A percentile compares a stretch with the other conserved stretches of the same genome.
Conservation (phyloP, 2,329 filamentous ascomycete species). For the Fusarium verrucosum region DNA sequence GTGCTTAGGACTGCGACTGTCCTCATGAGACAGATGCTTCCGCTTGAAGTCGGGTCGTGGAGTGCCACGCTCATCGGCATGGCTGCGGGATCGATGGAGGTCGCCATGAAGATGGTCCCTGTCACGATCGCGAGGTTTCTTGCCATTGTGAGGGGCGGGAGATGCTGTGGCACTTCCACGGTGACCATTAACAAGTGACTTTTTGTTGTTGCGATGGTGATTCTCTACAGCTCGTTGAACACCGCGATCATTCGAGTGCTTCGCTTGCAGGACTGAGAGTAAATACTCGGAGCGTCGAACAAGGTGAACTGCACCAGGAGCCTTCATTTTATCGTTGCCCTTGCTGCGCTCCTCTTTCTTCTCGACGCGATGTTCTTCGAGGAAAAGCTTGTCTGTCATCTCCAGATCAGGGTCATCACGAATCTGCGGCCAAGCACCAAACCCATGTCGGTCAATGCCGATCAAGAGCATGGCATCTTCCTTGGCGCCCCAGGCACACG, state of each 20-base stretch:
- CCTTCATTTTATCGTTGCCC: slow-evolving; percentile 81
- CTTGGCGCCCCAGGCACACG: slow-evolving; percentile 87
- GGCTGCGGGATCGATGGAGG: slow-evolving; percentile 61
- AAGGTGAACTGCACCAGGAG: slow-evolving; percentile 95
- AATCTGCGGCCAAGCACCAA: slow-evolving; percentile 94
- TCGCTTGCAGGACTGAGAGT: slow-evolving; percentile 88
- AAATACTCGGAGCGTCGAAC: slow-evolving; percentile 95
- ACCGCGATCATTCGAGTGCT: slow-evolving; percentile 79
- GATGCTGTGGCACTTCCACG: slow-evolving; percentile 75
- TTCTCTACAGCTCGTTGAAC: slow-evolving; percentile 87
- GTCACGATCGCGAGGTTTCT: slow-evolving; percentile 60
- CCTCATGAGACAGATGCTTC: slow-evolving; percentile 65
- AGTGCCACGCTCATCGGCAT: slow-evolving; percentile 61
- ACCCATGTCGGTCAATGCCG: slow-evolving; percentile 91
- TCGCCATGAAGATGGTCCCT: slow-evolving; percentile 58
- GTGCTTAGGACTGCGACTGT: slow-evolving; percentile 55
- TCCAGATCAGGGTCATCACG: slow-evolving; percentile 89
- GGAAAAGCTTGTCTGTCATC: slow-evolving; percentile 89
- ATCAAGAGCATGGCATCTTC: slow-evolving; percentile 98
- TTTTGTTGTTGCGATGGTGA: slow-evolving; percentile 94
- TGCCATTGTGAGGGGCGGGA: slow-evolving; percentile 65
- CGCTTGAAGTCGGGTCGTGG: slow-evolving; percentile 67
- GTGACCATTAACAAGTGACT: slow-evolving; percentile 68
- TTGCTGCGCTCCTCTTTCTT: slow-evolving; percentile 93
- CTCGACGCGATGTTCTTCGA: slow-evolving; percentile 98